Evolutionary conservation across 1,284 basidiomycete species (phyloP), one percentile per base, ranked within the genome.

Genomic region (Cutaneotrichosporon cutaneum): DNA sequence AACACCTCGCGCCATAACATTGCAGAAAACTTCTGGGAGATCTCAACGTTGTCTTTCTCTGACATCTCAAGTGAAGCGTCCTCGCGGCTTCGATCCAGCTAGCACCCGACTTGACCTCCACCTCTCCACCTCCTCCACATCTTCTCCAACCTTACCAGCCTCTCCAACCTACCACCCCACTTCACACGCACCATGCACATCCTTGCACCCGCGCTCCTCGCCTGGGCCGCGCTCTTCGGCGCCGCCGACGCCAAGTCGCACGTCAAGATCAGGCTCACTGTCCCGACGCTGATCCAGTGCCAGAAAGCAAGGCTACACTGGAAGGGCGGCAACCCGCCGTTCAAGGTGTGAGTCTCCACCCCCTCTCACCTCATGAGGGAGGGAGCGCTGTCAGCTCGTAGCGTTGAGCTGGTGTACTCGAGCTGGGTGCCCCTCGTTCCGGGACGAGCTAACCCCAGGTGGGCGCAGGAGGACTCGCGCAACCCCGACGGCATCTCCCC

Each of bases 361-460:
- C 50, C 7, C n/a, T n/a, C n/a, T n/a, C n/a, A n/a, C n/a, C n/a
- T n/a, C n/a, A n/a, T n/a, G n/a, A n/a, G n/a, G n/a, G n/a, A n/a
- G n/a, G n/a, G n/a, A n/a, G n/a, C n/a, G n/a, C n/a, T n/a, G n/a
- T n/a, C n/a, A n/a, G n/a, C n/a, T n/a, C n/a, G n/a, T n/a, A n/a
- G n/a, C n/a, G n/a, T n/a, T n/a, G n/a, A n/a, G 14, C 48, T 18
- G 24, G 24, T 26, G 26, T 14, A 30, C 44, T 30, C 26, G 22
- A 26, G 4, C n/a, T n/a, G n/a, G n/a, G n/a, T n/a, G n/a, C n/a
- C n/a, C n/a, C n/a, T n/a, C n/a, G n/a, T n/a, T n/a, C n/a, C n/a
- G n/a, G n/a, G n/a, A n/a, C n/a, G n/a, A n/a, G n/a, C n/a, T 53
- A 22, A 53, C 52, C 27, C 35, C 53, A 54, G 53, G 21, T 54